Evolutionary conservation across 345 rosid genomes (phyloP).

Genomic region (Gossypium herbaceum): DNA sequence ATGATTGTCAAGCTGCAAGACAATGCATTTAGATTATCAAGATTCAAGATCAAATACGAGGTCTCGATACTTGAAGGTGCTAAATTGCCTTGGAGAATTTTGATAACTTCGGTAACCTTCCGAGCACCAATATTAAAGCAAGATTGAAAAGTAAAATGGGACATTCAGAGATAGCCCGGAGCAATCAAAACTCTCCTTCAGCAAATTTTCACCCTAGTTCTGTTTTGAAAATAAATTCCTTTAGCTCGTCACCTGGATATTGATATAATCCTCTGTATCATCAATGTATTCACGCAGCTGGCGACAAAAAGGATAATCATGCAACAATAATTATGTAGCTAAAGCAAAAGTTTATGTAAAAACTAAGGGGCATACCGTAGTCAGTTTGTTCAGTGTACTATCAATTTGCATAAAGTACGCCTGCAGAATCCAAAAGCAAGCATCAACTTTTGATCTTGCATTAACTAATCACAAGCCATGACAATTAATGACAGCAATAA

Average conservation of each 20-base stretch:
- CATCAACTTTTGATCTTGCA: background rate
- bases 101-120: constrained; percentile 1
- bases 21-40: constrained; percentile 7
- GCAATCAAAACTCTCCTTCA: constrained; percentile 1
- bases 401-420: constrained; percentile 64
- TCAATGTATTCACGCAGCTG: constrained; percentile 71
- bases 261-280: constrained; percentile 70
- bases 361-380: constrained; percentile 28
- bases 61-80: background rate
- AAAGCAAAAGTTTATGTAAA: constrained; percentile 6
- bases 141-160: background rate
- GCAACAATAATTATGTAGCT: background rate
- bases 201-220: background rate
- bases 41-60: background rate
- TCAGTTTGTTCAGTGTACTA: constrained; percentile 48
- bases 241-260: constrained; percentile 42
- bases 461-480: background rate
- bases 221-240: background rate
- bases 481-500: constrained; percentile 12
- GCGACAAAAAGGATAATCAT: constrained; percentile 8
- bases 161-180: background rate
- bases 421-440: constrained; percentile 27
- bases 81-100: constrained; percentile 6
- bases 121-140: background rate
- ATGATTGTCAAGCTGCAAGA: constrained; percentile 60